These are phyloP conservation scores for Aspergillus fischeri DNA, from an alignment of 2,329 filamentous ascomycete species.

Conservation along the genomic window DNA sequence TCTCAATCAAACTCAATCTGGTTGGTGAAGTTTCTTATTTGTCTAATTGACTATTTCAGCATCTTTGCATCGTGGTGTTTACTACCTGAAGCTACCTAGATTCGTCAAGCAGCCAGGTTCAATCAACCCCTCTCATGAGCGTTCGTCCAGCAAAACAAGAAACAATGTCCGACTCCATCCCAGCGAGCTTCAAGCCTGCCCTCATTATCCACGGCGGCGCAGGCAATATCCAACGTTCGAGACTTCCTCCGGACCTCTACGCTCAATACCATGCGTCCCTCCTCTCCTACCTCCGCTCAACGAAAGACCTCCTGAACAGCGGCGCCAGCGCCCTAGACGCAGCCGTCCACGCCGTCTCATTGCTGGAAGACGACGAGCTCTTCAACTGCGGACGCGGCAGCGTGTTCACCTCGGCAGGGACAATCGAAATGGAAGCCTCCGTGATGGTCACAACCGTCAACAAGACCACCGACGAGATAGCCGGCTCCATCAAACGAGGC, in stretches of 20 bases:
- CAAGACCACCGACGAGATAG: slow-evolving; percentile 3
- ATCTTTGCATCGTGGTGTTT: no score
- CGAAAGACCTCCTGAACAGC: slow-evolving; percentile 37
- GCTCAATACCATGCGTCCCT: slow-evolving; percentile 57
- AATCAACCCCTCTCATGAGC: no score
- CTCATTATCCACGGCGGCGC: slow-evolving; percentile 71
- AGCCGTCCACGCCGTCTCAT: slow-evolving; percentile 68
- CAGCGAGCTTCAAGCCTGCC: slow-evolving; percentile 48
- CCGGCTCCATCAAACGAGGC: slow-evolving; percentile 64
- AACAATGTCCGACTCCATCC: background rate
- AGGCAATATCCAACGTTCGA: slow-evolving; percentile 61
- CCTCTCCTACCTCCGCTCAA: slow-evolving; percentile 55
- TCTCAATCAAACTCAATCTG: no score
- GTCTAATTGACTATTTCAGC: no score
- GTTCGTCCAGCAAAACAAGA: background rate
- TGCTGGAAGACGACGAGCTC: slow-evolving; percentile 73
- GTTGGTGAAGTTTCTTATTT: no score
- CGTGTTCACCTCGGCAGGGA: slow-evolving; percentile 78
- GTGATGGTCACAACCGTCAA: slow-evolving; percentile 68
- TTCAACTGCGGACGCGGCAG: slow-evolving; percentile 84
- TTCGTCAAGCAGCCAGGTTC: no score
- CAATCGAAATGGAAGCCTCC: slow-evolving; percentile 80
- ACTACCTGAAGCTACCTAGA: no score
- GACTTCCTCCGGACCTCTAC: slow-evolving; percentile 57
- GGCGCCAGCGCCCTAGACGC: slow-evolving; percentile 63